Base-by-base conservation (phyloP, 179 eudicot genomes). In the Corrigiola litoralis region DNA sequence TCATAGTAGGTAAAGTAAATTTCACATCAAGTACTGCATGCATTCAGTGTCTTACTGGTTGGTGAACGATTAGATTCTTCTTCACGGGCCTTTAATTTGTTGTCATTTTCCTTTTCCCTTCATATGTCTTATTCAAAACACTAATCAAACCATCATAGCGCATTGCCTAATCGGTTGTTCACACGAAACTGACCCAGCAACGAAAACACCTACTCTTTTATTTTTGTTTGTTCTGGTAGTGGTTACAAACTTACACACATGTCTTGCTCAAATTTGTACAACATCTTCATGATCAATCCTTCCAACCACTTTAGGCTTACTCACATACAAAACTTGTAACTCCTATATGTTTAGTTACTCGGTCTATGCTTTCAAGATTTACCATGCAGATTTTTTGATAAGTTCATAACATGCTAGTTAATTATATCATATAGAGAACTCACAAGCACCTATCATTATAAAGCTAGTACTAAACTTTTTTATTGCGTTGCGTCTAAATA, bases 191-290 rank as follows among this genome's bases (percentile, higher is more conserved):
- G 62, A 24, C 61, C 65, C 37, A 59, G 29, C 53, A 40, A 58
- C 66, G 17, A 48, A 60, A 38, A 2, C 6, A 51, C n/a, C 45
- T 28, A 13, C 12, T 29, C 12, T 47, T 57, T 37, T 45, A 23
- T 31, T 2, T 6, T 47, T 57, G 59, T 72, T 48, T n/a, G 27
- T 46, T 36, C 8, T 14, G n/a, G 27, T 6, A 48, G 61, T 69
- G n/a, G 58, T 48, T 72, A 51, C 53, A n/a, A n/a, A 31, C 61
- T 55, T 66, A 45, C 24, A 17, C 46, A 61, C 52, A 50, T 60
- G 52, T 59, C 47, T 5, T 14, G n/a, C 46, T 51, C 31, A 21
- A 28, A 61, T 70, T 70, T 6, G 49, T 20, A 16, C 51, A 34
- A 18, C 27, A 52, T 52, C 36, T 45, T 52, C 54, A 20, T 50